phyloP scores from a whole-genome alignment of 768 basidiomycete genomes.

The Calocybe indica region DNA sequence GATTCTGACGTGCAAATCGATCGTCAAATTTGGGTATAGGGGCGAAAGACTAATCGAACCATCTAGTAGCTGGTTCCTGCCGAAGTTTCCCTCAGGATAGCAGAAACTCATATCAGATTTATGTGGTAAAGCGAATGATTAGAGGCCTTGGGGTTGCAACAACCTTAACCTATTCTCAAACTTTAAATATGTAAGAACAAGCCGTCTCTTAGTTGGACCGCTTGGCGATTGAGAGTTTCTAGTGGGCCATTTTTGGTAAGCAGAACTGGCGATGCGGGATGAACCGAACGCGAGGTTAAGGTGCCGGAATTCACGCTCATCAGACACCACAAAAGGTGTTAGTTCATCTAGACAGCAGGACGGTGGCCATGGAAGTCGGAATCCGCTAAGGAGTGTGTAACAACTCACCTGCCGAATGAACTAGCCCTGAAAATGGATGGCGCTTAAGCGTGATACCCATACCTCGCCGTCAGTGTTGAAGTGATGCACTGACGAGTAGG shows the following conservation, averaged over 20 bases:
- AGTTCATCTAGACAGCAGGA: constrained; percentile 87
- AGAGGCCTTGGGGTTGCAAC: constrained; percentile 87
- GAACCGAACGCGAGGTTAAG: constrained; percentile 69
- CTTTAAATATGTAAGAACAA: constrained; percentile 85
- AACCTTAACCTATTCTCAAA: constrained; percentile 80
- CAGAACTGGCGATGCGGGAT: constrained; percentile 66
- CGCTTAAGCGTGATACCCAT: constrained; percentile 83
- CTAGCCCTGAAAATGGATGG: constrained; percentile 90
- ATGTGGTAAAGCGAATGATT: constrained; percentile 85
- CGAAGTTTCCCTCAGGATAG: constrained; percentile 50
- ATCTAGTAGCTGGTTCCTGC: constrained; percentile 91
- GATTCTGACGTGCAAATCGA: constrained; percentile 96
- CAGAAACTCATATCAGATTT: constrained; percentile 53
- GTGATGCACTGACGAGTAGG: constrained; percentile 72
- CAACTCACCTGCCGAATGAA: constrained; percentile 89
- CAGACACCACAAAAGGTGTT: constrained; percentile 83
- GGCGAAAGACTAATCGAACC: constrained; percentile 96
- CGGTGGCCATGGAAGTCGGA: constrained; percentile 84
- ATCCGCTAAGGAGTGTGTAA: constrained; percentile 85
- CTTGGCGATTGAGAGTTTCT: constrained; percentile 79
- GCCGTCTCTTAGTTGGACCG: constrained; percentile 78
- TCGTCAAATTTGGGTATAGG: constrained; percentile 94
- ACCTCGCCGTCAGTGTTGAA: constrained; percentile 72
- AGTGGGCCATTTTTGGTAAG: constrained; percentile 77
- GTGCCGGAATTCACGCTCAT: constrained; percentile 80